A percentile compares a stretch with the other conserved stretches of the same genome.
These are phyloP conservation scores for Cucumis cinereus DNA, from an alignment of 306 rosid species.

Conservation along the genomic window DNA sequence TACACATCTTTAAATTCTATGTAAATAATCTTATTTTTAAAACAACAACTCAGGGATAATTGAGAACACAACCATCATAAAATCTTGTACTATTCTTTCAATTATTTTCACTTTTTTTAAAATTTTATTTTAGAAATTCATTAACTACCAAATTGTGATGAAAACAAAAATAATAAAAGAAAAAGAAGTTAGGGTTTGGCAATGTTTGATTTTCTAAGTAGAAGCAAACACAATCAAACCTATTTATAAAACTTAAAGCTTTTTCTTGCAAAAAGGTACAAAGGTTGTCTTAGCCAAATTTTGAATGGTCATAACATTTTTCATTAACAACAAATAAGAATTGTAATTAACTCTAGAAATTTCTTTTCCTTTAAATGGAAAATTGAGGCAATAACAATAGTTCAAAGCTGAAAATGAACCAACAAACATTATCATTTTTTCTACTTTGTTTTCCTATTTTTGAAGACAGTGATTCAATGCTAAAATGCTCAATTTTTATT, in stretches of 20 bases:
- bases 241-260: not conserved
- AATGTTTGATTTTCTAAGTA: not conserved
- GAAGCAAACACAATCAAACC: not conserved
- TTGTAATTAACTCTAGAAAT: not conserved
- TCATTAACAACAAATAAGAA: slow-evolving; percentile 1
- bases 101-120: not conserved
- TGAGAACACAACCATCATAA: not conserved
- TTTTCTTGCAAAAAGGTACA: not conserved
- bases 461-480: not conserved
- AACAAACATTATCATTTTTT: not conserved
- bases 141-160: not conserved
- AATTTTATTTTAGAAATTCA: not conserved
- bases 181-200: not conserved
- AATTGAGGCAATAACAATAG: not conserved
- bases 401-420: not conserved
- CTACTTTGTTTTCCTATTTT: not conserved
- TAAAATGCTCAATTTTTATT: not conserved
- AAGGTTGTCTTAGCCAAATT: not conserved
- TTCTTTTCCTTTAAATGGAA: not conserved
- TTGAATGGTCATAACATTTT: not conserved
- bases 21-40: not conserved
- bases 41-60: not conserved
- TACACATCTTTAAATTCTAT: not conserved
- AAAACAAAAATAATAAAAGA: not conserved
- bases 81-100: not conserved